phyloP scores from a whole-genome alignment of 306 rosid genomes.

The Fragaria ananassa region DNA sequence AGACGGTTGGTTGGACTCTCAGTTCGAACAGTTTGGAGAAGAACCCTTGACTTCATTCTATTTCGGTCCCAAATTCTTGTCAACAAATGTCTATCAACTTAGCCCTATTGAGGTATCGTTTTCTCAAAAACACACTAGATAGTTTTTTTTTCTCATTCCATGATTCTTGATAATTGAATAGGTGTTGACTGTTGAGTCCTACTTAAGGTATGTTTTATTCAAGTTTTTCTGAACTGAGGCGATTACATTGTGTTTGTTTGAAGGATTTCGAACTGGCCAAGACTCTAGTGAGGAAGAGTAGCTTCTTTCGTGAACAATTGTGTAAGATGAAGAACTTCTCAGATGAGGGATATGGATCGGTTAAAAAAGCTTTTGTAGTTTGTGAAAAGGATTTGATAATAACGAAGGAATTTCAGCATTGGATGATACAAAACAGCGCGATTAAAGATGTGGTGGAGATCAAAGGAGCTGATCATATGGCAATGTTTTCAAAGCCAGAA shows the following conservation, averaged over 20 bases:
- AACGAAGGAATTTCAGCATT: constrained; percentile 30
- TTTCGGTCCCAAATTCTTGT: constrained; percentile 35
- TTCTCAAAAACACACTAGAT: not conserved
- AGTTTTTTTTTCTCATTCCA: not conserved
- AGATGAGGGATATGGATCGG: constrained; percentile 38
- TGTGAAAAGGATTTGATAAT: constrained; percentile 29
- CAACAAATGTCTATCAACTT: constrained; percentile 43
- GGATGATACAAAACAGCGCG: constrained; percentile 51
- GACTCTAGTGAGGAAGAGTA: constrained; percentile 32
- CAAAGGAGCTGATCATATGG: constrained; percentile 42
- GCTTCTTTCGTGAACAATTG: constrained; percentile 41
- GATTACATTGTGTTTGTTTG: not conserved
- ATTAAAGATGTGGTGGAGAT: constrained; percentile 39
- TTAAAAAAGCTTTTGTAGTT: constrained; percentile 28
- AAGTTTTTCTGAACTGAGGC: not conserved
- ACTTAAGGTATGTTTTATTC: not conserved
- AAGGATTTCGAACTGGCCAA: constrained; percentile 54
- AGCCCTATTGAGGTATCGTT: constrained; percentile 47
- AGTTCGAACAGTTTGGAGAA: constrained; percentile 26
- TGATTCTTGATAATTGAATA: not conserved
- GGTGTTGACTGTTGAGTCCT: not conserved
- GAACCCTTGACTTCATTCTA: constrained; percentile 27
- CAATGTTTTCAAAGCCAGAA: constrained; percentile 38
- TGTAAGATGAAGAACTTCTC: constrained; percentile 35
- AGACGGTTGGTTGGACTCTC: constrained; percentile 38